Evolutionary conservation across 2,329 filamentous ascomycete species (phyloP).

Genomic region (Nothophoma quercina): DNA sequence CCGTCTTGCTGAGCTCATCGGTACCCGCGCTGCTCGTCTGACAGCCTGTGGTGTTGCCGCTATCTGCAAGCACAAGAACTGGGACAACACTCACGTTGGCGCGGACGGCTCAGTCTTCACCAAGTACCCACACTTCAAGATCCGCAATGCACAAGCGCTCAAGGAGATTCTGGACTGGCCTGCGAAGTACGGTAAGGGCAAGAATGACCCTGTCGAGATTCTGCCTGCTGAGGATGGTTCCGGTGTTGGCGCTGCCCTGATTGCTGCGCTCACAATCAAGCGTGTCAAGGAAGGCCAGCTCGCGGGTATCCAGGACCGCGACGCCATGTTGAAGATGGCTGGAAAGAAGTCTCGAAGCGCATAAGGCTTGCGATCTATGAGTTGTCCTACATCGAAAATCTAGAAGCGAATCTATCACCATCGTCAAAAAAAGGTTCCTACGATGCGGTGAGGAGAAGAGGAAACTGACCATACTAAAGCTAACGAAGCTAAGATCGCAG

Average conservation of each 20-base stretch:
- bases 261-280: constrained; percentile 76
- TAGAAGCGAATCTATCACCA: constrained; percentile 9
- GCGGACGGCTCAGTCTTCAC: constrained; percentile 98
- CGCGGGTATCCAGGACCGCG: constrained; percentile 63
- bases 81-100: constrained; percentile 87
- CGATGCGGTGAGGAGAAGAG: constrained; percentile 1
- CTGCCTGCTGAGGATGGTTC: constrained; percentile 92
- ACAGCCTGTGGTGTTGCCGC: constrained; percentile 95
- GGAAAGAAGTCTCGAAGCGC: constrained; percentile 18
- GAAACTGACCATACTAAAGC: not conserved
- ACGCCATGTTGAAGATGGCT: constrained; percentile 51
- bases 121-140: constrained; percentile 99
- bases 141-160: constrained; percentile 84
- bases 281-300: constrained; percentile 66
- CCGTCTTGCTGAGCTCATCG: constrained; percentile 90
- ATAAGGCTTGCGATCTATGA: not conserved
- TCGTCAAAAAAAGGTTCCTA: not conserved
- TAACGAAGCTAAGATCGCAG: not conserved
- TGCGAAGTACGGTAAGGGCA: constrained; percentile 72
- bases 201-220: constrained; percentile 78
- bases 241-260: constrained; percentile 95
- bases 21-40: constrained; percentile 89
- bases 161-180: constrained; percentile 97
- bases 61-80: constrained; percentile 95
- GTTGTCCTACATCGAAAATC: not conserved